A percentile compares a stretch with the other conserved stretches of the same genome.
phyloP scores from a whole-genome alignment of 2,329 filamentous ascomycete species.

The Pezicula carpinea region DNA sequence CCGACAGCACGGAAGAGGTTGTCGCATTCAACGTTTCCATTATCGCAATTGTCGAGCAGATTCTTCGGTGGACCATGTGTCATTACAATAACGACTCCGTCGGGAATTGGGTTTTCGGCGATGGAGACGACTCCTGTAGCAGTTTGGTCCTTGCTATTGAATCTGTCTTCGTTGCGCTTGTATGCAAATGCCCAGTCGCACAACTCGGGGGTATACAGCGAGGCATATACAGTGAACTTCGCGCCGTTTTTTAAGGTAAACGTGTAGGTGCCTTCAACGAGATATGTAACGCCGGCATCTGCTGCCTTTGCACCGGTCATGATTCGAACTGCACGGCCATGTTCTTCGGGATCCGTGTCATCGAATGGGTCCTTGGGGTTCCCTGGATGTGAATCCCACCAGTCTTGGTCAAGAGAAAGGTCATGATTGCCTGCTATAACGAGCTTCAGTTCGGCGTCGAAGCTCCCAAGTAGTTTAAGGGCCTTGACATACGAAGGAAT shows the following conservation, averaged over 20 bases:
- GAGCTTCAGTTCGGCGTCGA: constrained; percentile 51
- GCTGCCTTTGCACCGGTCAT: constrained; percentile 11
- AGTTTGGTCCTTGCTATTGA: constrained; percentile 7
- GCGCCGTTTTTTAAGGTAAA: constrained; percentile 22
- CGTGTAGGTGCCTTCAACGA: constrained; percentile 22
- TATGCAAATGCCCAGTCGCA: constrained; percentile 23
- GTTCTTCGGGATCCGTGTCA: background rate
- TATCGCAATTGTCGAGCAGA: constrained; percentile 24
- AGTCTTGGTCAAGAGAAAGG: constrained; percentile 43
- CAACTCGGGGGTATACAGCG: constrained; percentile 18
- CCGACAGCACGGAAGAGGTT: constrained; percentile 42
- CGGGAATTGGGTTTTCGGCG: constrained; percentile 10
- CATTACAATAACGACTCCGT: constrained; percentile 32
- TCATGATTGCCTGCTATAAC: constrained; percentile 61
- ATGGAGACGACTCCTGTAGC: background rate
- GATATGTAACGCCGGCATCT: constrained; percentile 16
- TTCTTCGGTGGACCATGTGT: constrained; percentile 34
- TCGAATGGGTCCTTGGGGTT: background rate
- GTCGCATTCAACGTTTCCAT: constrained; percentile 37
- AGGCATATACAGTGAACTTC: constrained; percentile 21
- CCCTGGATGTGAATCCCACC: background rate
- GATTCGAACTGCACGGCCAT: constrained; percentile 7
- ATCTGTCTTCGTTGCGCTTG: constrained; percentile 15
- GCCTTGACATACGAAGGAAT: constrained; percentile 20
- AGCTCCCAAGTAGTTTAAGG: constrained; percentile 18